Percentiles rank a stretch among this genome's conserved stretches.
These are phyloP conservation scores for Cubamyces lactineus DNA, from an alignment of 768 basidiomycete species.

Conservation along the genomic window DNA sequence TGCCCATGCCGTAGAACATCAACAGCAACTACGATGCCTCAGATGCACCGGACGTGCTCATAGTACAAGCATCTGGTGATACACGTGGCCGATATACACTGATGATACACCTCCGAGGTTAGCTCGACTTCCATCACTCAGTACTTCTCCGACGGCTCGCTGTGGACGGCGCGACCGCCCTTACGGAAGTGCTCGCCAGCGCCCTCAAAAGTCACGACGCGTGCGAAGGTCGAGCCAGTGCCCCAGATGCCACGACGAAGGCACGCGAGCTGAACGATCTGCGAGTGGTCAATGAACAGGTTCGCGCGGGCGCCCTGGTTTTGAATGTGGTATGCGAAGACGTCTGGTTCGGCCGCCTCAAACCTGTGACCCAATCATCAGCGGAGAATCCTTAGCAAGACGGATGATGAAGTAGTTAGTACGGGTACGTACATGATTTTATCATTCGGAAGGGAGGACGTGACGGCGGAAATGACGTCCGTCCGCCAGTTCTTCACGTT, in stretches of 20 bases:
- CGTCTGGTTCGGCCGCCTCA: constrained; percentile 48
- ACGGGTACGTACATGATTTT: constrained; percentile 42
- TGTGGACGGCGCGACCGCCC: constrained; percentile 18
- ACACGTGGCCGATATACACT: background rate
- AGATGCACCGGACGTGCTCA: background rate
- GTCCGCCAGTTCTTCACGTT: constrained; percentile 47
- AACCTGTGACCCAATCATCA: constrained; percentile 32
- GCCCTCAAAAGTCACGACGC: constrained; percentile 45
- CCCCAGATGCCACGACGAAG: constrained; percentile 50
- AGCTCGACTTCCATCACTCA: background rate
- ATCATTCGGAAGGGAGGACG: constrained; percentile 42
- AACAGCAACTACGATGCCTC: no score
- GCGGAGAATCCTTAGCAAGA: no score
- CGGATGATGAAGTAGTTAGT: background rate
- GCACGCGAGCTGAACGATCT: constrained; percentile 49
- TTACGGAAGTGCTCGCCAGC: constrained; percentile 22
- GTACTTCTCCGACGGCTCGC: constrained; percentile 20
- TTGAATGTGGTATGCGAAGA: constrained; percentile 49
- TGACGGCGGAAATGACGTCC: constrained; percentile 47
- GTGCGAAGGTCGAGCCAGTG: constrained; percentile 46
- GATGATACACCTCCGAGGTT: background rate
- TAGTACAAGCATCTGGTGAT: background rate
- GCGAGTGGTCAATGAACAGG: constrained; percentile 49
- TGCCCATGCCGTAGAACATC: no score
- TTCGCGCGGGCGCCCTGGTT: constrained; percentile 47